Conservation (phyloP, 192 early-diverging fungal genomes). For the Backusella tarrabulga region DNA sequence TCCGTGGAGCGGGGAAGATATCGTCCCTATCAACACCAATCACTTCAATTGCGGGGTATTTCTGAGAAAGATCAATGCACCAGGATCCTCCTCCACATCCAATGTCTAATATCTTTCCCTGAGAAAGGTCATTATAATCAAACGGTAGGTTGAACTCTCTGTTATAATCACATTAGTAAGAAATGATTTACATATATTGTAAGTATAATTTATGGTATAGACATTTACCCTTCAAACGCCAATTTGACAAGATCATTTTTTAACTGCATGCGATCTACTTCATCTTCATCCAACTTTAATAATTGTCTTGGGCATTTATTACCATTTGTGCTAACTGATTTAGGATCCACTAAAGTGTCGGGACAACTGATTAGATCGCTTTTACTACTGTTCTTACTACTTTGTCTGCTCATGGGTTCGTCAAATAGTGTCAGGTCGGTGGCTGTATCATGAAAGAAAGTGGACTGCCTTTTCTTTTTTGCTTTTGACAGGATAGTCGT, state of each 20-base stretch:
- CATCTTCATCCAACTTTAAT: conserved; percentile 20
- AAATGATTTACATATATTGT: background rate
- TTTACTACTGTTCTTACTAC: background rate
- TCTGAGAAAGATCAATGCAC: conserved; percentile 33
- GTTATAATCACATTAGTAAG: background rate
- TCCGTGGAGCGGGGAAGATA: conserved; percentile 25
- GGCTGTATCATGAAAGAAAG: background rate
- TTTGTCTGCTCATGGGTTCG: background rate
- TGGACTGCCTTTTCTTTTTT: background rate
- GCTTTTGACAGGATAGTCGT: conserved; percentile 14
- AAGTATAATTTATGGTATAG: background rate
- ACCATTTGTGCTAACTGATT: background rate
- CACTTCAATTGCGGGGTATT: conserved; percentile 26
- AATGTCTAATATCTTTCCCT: conserved; percentile 27
- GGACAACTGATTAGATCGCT: background rate
- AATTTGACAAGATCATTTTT: conserved; percentile 39
- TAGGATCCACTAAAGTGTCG: background rate
- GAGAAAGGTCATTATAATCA: conserved; percentile 8
- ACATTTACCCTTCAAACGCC: conserved; percentile 33
- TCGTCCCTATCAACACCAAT: conserved; percentile 30
- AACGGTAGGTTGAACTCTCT: conserved; percentile 30
- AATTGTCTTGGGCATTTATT: background rate
- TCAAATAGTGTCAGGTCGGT: background rate
- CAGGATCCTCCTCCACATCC: conserved; percentile 37
- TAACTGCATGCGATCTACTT: conserved; percentile 33